phyloP scores from a whole-genome alignment of 1,139 yeast genomes.

The Suhomyces guaymorum region DNA sequence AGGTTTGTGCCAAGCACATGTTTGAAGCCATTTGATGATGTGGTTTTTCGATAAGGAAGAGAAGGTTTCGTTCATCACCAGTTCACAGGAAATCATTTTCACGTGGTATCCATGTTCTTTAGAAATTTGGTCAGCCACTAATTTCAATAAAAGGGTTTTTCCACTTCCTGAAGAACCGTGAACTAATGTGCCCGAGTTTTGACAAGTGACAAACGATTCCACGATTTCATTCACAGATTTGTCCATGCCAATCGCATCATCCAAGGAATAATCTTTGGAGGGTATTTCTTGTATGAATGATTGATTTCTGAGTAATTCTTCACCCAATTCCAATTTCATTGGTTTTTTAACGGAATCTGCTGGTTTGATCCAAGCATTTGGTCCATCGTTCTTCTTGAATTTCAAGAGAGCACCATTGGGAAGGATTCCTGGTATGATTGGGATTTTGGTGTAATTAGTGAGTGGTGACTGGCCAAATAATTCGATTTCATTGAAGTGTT shows the following conservation, averaged over 20 bases:
- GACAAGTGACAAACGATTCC: constrained; percentile 47
- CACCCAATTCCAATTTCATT: constrained; percentile 51
- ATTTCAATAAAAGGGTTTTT: constrained; percentile 57
- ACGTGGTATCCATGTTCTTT: constrained; percentile 41
- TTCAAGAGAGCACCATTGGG: constrained; percentile 66
- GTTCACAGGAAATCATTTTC: constrained; percentile 54
- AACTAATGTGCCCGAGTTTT: constrained; percentile 54
- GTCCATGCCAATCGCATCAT: constrained; percentile 60
- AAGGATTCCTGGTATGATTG: constrained; percentile 47
- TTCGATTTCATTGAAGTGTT: constrained; percentile 19
- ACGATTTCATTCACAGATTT: constrained; percentile 42
- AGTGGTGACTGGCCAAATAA: constrained; percentile 32
- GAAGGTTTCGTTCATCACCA: constrained; percentile 53
- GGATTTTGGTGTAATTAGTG: constrained; percentile 52
- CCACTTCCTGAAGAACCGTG: constrained; percentile 85
- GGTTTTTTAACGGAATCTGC: constrained; percentile 27
- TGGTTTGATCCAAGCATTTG: constrained; percentile 48
- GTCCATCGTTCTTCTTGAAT: constrained; percentile 48
- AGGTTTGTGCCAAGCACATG: constrained; percentile 80
- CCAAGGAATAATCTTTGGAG: constrained; percentile 9
- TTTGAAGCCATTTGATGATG: constrained; percentile 53
- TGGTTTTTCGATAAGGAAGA: constrained; percentile 45
- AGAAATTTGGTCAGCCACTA: constrained; percentile 40
- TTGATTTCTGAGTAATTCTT: constrained; percentile 51
- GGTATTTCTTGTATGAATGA: constrained; percentile 40